Evolutionary conservation across 306 rosid genomes (phyloP), one percentile per base, ranked within the genome.

Genomic region (Cyclanthera cordifolia): DNA sequence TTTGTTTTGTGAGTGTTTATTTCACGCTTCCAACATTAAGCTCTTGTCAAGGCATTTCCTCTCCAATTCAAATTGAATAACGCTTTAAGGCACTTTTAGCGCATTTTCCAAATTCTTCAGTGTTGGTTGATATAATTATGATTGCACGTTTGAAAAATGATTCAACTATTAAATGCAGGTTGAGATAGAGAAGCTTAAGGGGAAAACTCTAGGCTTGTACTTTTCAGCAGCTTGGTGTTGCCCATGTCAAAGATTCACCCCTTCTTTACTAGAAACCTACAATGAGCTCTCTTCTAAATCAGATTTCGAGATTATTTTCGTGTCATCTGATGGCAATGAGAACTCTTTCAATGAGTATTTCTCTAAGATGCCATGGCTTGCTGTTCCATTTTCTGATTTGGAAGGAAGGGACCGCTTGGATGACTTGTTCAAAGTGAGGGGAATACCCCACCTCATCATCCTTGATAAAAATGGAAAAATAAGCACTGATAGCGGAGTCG

Each of bases 351-450:
- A 48, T 16, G 67, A 37, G 5, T 81, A 81, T 78, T 81, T 84
- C 48, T 77, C 88, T 11, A 55, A 84, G 72, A 84, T 84, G 88
- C 85, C 88, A 3, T 84, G 88, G 88, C 85, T 84, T 50, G 78
- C 85, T 11, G 12, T 81, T 24, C 85, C 82, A 2, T 77, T 77
- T 43, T 50, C 67, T 28, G 88, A 84, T 58, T 56, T 46, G 16
- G 82, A 81, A 23, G 59, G 70, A 54, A 55, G 76, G 53, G 79
- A 76, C 50, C 80, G 72, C 56, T 50, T 81, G 7, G 75, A 79
- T 63, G 81, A 50, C 8, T 65, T 79, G 72, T 81, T 79, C 70
- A 41, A 79, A 6, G 88, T 84, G 23, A 76, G 75, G 64, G 85
- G 88, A 8, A 81, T 84, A 53, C 88, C 85, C 46, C 28, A 74